A percentile compares a stretch with the other conserved stretches of the same genome.
These are phyloP conservation scores for Tinospora cordifolia DNA, from an alignment of 164 flowering plant genomes.

Conservation along the genomic window DNA sequence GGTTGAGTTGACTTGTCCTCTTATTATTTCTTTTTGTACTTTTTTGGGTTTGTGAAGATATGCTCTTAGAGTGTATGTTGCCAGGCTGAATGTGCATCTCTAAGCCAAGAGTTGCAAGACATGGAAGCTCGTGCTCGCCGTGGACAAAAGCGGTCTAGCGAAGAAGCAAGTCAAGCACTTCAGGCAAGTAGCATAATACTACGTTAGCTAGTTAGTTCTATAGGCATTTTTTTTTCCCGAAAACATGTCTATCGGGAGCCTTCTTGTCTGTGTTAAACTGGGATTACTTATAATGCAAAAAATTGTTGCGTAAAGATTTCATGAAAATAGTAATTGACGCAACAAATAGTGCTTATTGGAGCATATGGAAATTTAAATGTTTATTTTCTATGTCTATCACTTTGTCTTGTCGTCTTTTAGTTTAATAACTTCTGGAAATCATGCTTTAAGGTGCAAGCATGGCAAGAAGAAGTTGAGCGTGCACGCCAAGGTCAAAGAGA, in stretches of 20 bases:
- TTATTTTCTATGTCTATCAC: not conserved
- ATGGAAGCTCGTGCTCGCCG: constrained; percentile 84
- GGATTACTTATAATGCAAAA: not conserved
- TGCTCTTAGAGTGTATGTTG: constrained; percentile 6
- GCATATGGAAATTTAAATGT: not conserved
- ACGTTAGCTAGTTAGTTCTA: not conserved
- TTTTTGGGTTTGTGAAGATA: not conserved
- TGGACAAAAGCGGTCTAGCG: constrained; percentile 77
- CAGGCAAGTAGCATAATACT: constrained; percentile 44
- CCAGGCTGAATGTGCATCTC: constrained; percentile 85
- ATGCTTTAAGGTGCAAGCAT: constrained; percentile 65
- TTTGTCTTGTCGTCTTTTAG: not conserved
- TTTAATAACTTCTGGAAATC: not conserved
- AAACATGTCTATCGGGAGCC: too few relatives aligned
- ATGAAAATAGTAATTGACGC: not conserved
- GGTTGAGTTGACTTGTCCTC: constrained; percentile 32
- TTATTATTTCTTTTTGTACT: not conserved
- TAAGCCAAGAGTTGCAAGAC: constrained; percentile 94
- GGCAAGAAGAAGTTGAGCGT: constrained; percentile 99
- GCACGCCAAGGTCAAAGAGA: constrained; percentile 96
- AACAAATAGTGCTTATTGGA: not conserved
- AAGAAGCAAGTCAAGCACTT: constrained; percentile 84
- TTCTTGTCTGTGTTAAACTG: not conserved
- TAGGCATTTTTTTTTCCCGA: not conserved
- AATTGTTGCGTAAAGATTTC: not conserved